These are phyloP conservation scores for Aspergillus neoniger DNA, from an alignment of 2,329 filamentous ascomycete species.

Conservation along the genomic window DNA sequence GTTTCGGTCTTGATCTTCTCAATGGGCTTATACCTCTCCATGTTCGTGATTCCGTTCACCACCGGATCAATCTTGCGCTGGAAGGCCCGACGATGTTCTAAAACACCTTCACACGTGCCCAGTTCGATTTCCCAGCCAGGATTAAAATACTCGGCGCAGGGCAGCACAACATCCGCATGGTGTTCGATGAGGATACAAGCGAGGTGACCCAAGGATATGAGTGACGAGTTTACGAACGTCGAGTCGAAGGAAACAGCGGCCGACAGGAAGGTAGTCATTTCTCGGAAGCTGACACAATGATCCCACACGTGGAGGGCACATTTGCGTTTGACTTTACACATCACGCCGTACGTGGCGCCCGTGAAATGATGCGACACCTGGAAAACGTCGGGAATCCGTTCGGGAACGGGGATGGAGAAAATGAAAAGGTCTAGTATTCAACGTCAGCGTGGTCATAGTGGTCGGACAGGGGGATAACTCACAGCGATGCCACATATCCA, in stretches of 20 bases:
- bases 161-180: slow-evolving; percentile 61
- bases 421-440: slow-evolving; percentile 16
- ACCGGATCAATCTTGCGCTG: slow-evolving; percentile 63
- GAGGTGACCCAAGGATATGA: slow-evolving; percentile 36
- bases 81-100: slow-evolving; percentile 59
- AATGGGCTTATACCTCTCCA: slow-evolving; percentile 62
- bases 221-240: slow-evolving; percentile 47
- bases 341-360: slow-evolving; percentile 60
- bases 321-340: slow-evolving; percentile 61
- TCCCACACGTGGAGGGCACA: slow-evolving; percentile 65
- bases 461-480: slow-evolving; percentile 53
- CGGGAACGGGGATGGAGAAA: slow-evolving; percentile 18
- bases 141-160: slow-evolving; percentile 62
- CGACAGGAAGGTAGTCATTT: slow-evolving; percentile 53
- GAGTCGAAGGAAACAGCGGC: slow-evolving; percentile 37
- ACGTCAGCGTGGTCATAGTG: neutral
- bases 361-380: slow-evolving; percentile 63
- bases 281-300: slow-evolving; percentile 62
- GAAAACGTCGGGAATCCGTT: slow-evolving; percentile 20
- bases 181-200: slow-evolving; percentile 29
- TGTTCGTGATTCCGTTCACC: slow-evolving; percentile 65
- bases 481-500: slow-evolving; percentile 43
- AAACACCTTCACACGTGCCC: slow-evolving; percentile 57
- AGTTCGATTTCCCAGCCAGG: slow-evolving; percentile 65
- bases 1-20: slow-evolving; percentile 58